A percentile compares a stretch with the other conserved stretches of the same genome.
Evolutionary conservation across 768 basidiomycete genomes (phyloP).

Genomic region (Austroboletus eburneus): DNA sequence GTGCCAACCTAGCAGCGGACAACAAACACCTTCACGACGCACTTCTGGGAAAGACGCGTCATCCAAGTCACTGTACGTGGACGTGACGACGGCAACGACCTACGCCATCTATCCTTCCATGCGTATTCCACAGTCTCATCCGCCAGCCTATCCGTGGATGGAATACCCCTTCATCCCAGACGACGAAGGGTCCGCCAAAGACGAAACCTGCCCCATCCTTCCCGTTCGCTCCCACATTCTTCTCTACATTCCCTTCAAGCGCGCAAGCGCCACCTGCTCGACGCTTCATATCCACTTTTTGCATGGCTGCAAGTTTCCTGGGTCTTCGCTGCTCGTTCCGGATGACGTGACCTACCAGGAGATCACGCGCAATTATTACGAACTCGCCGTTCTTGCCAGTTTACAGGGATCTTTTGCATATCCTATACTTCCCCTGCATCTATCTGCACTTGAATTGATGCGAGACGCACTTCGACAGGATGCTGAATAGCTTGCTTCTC

Average conservation of each 20-base stretch:
- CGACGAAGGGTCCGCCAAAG: constrained; percentile 16
- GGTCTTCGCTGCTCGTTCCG: constrained; percentile 34
- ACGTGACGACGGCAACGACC: constrained; percentile 38
- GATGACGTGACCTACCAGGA: constrained; percentile 43
- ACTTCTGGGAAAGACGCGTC: constrained; percentile 27
- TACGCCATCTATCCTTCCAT: constrained; percentile 46
- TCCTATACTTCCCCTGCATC: constrained; percentile 64
- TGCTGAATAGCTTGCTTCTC: constrained; percentile 11
- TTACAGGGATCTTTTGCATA: constrained; percentile 42
- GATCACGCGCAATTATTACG: constrained; percentile 65
- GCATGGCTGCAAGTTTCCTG: constrained; percentile 40
- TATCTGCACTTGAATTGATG: constrained; percentile 70
- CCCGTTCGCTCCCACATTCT: constrained; percentile 59
- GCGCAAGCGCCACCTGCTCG: constrained; percentile 38
- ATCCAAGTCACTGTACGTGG: constrained; percentile 30
- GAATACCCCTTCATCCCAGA: constrained; percentile 34
- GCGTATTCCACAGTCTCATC: constrained; percentile 41
- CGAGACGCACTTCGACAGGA: constrained; percentile 34
- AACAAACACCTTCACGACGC: constrained; percentile 26
- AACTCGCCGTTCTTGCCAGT: constrained; percentile 58
- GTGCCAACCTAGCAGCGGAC: constrained; percentile 21
- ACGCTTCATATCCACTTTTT: constrained; percentile 60
- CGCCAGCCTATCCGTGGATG: constrained; percentile 24
- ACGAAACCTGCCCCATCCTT: constrained; percentile 38
- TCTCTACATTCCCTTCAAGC: constrained; percentile 48